Percentiles rank a stretch among this genome's conserved stretches.
Conservation (phyloP, 1,284 basidiomycete genomes). For the Microbotryum saponariae region DNA sequence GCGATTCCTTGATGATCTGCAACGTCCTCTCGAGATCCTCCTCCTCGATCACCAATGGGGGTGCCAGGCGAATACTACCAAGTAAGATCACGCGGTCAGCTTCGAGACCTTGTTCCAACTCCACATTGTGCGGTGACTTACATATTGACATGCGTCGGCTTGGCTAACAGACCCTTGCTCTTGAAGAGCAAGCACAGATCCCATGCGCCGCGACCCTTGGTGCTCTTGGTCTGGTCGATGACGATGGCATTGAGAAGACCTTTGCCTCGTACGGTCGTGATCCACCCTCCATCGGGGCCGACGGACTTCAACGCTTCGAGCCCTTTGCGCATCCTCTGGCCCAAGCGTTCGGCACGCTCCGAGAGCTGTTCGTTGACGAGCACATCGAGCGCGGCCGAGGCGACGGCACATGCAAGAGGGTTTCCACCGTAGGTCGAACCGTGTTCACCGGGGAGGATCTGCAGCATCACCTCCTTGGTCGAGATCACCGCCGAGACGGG, state of each 20-base stretch:
- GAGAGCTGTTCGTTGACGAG: constrained; percentile 77
- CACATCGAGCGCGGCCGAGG: constrained; percentile 81
- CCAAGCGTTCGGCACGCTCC: constrained; percentile 67
- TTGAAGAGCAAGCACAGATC: constrained; percentile 90
- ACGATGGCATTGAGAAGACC: constrained; percentile 91
- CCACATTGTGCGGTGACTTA: constrained; percentile 43
- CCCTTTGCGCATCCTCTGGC: constrained; percentile 68
- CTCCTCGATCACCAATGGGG: constrained; percentile 85
- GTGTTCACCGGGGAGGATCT: constrained; percentile 93
- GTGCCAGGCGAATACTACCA: constrained; percentile 84
- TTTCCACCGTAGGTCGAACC: constrained; percentile 80
- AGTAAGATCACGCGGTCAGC: background rate
- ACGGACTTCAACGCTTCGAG: constrained; percentile 46
- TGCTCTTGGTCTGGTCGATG: constrained; percentile 74
- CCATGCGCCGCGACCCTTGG: constrained; percentile 79
- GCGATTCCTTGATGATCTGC: constrained; percentile 63
- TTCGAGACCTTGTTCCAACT: background rate
- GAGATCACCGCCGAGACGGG: constrained; percentile 92
- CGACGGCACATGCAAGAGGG: constrained; percentile 89
- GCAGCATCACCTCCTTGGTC: constrained; percentile 83
- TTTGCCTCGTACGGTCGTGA: constrained; percentile 35
- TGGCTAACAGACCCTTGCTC: constrained; percentile 80
- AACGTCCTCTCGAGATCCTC: constrained; percentile 70
- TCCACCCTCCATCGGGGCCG: constrained; percentile 31
- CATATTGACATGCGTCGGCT: constrained; percentile 94